Percentiles rank a stretch among this genome's conserved stretches.
phyloP scores from a whole-genome alignment of 805 yeast genomes.

The Cyberlindnera subsufficiens region DNA sequence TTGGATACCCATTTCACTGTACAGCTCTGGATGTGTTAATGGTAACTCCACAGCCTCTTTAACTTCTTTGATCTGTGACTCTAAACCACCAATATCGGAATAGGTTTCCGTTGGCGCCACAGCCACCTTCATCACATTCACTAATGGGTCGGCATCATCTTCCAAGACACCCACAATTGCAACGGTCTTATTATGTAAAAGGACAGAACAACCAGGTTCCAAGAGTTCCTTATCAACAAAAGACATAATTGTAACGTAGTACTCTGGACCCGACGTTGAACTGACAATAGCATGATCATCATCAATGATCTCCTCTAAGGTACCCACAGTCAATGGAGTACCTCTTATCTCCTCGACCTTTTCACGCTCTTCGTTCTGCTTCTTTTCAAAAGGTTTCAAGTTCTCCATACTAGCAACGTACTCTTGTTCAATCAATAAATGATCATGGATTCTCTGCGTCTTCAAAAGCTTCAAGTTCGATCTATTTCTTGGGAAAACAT shows the following conservation, averaged over 20 bases:
- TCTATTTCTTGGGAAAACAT: slow-evolving; percentile 86
- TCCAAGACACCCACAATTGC: slow-evolving; percentile 96
- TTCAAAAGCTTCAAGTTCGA: slow-evolving; percentile 87
- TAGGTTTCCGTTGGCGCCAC: slow-evolving; percentile 96
- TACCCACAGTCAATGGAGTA: slow-evolving; percentile 92
- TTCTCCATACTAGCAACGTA: slow-evolving; percentile 93
- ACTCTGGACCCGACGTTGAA: slow-evolving; percentile 93
- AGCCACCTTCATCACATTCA: slow-evolving; percentile 94
- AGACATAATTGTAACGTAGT: slow-evolving; percentile 90
- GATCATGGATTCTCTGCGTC: slow-evolving; percentile 95
- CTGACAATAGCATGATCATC: slow-evolving; percentile 99
- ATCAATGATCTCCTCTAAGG: slow-evolving; percentile 93
- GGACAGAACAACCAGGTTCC: slow-evolving; percentile 96
- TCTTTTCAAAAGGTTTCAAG: slow-evolving; percentile 92
- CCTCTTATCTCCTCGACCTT: slow-evolving; percentile 95
- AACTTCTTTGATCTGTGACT: slow-evolving; percentile 93
- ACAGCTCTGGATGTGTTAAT: slow-evolving; percentile 90
- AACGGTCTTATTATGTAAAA: slow-evolving; percentile 92
- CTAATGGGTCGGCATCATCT: slow-evolving; percentile 98
- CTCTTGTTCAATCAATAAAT: slow-evolving; percentile 89
- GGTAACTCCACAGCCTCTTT: slow-evolving; percentile 89
- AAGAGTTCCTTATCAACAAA: slow-evolving; percentile 94
- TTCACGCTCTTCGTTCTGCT: slow-evolving; percentile 92
- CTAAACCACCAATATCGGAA: slow-evolving; percentile 96
- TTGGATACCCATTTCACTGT: slow-evolving; percentile 97